Evolutionary conservation across 768 basidiomycete genomes (phyloP).

Genomic region (Rhizopogon roseolus): DNA sequence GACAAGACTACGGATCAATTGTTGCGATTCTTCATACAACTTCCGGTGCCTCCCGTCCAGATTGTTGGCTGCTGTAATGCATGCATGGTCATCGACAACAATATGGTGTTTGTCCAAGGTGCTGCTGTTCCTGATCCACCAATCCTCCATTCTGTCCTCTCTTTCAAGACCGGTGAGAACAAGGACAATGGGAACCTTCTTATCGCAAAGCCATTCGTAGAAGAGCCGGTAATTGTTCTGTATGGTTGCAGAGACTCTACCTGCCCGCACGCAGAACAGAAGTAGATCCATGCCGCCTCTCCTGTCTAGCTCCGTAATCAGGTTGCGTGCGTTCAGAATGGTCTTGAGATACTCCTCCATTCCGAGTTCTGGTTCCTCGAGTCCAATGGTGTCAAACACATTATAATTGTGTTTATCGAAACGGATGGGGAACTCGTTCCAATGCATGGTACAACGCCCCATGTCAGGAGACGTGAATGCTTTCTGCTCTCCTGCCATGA

Average conservation of each 20-base stretch:
- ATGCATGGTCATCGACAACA: constrained; percentile 23
- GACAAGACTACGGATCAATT: background rate
- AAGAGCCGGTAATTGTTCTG: constrained; percentile 31
- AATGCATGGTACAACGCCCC: constrained; percentile 26
- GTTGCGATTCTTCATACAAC: background rate
- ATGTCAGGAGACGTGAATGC: constrained; percentile 22
- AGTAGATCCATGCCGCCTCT: constrained; percentile 28
- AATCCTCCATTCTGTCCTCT: constrained; percentile 11
- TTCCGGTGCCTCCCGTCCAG: constrained; percentile 1
- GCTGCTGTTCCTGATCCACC: constrained; percentile 15
- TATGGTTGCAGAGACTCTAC: constrained; percentile 25
- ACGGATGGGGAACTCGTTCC: constrained; percentile 18
- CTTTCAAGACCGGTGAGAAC: constrained; percentile 28
- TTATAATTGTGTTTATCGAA: constrained; percentile 18
- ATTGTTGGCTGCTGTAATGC: constrained; percentile 24
- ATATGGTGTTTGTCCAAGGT: constrained; percentile 21
- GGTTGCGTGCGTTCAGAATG: constrained; percentile 24
- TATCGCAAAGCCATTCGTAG: constrained; percentile 34
- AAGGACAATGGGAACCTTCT: constrained; percentile 26
- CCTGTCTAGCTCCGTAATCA: constrained; percentile 29
- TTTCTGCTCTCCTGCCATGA: constrained; percentile 29
- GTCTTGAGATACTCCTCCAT: constrained; percentile 22
- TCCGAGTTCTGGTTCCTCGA: constrained; percentile 21
- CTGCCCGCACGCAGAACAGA: constrained; percentile 29
- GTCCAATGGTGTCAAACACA: constrained; percentile 30